phyloP scores from a whole-genome alignment of 1,139 yeast genomes.

The Chernovozyma sophiae-reginae region DNA sequence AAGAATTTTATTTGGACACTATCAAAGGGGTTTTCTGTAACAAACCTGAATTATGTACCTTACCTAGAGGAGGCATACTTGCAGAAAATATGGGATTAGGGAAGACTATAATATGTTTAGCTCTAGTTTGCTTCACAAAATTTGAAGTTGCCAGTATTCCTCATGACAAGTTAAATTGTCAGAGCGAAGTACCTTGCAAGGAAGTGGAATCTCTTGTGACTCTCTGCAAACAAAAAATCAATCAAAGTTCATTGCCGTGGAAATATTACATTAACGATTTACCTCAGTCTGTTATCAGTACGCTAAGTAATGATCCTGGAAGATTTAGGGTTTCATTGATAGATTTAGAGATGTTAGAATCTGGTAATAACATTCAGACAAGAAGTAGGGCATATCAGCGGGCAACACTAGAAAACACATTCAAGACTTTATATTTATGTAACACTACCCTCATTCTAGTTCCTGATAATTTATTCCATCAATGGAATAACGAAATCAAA shows the following conservation, averaged over 20 bases:
- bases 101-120: slow-evolving; percentile 62
- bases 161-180: slow-evolving; percentile 19
- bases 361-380: background rate
- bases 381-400: background rate
- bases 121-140: slow-evolving; percentile 54
- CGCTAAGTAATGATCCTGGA: slow-evolving; percentile 39
- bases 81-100: slow-evolving; percentile 82
- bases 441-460: slow-evolving; percentile 56
- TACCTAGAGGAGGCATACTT: slow-evolving; percentile 64
- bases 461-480: slow-evolving; percentile 64
- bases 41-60: slow-evolving; percentile 36
- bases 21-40: slow-evolving; percentile 19
- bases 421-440: slow-evolving; percentile 33
- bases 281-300: slow-evolving; percentile 38
- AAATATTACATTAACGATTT: slow-evolving; percentile 38
- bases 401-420: background rate
- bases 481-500: slow-evolving; percentile 57
- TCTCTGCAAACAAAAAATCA: slow-evolving; percentile 40
- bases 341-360: background rate
- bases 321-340: slow-evolving; percentile 27
- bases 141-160: slow-evolving; percentile 50
- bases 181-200: slow-evolving; percentile 1
- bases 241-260: slow-evolving; percentile 55
- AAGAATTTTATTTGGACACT: slow-evolving; percentile 32
- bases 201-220: slow-evolving; percentile 22